Base-by-base conservation (phyloP, 306 rosid genomes). In the Hippophae tibetana region DNA sequence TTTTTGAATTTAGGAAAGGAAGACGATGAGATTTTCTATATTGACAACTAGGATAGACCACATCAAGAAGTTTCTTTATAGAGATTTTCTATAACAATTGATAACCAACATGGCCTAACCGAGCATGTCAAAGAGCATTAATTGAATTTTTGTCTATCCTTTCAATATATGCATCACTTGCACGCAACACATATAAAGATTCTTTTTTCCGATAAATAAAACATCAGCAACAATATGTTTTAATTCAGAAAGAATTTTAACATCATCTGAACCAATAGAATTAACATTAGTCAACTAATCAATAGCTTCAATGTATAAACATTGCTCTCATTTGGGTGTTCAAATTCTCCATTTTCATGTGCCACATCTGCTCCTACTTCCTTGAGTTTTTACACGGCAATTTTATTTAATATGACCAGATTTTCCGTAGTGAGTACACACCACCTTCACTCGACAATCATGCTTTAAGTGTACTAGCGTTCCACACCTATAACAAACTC, bases 1-100 rank as follows among this genome's bases (percentile, higher is more conserved):
- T 46, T 0, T 3, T 0, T 8, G 71, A 71, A 0, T 8, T 62
- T 5, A 25, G 10, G 42, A 59, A 71, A 3, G 52, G 71, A 11
- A 71, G 67, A 5, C 43, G 42, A 14, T 67, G 63, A 3, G 41
- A 27, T 12, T 58, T 67, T 0, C 52, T 14, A 41, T 13, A 48
- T 58, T 67, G 45, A 5, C 71, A 67, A 1, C 52, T 40, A 40
- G 48, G 58, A 42, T 38, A 50, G 6, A 58, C 23, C 23, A 18
- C 57, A 62, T 13, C 57, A 6, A 62, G 4, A 10, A 58, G 10
- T 8, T 62, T 62, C 31, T 62, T 40, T 3, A 9, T 13, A 8
- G 40, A 8, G 1, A 63, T 52, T 40, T 10, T 6, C 14, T 42
- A 6, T 13, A 51, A 14, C 14, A 44, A 13, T 31, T 65, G 47